phyloP scores from a whole-genome alignment of 2,329 filamentous ascomycete genomes.

The Gnomoniopsis smithogilvyi region DNA sequence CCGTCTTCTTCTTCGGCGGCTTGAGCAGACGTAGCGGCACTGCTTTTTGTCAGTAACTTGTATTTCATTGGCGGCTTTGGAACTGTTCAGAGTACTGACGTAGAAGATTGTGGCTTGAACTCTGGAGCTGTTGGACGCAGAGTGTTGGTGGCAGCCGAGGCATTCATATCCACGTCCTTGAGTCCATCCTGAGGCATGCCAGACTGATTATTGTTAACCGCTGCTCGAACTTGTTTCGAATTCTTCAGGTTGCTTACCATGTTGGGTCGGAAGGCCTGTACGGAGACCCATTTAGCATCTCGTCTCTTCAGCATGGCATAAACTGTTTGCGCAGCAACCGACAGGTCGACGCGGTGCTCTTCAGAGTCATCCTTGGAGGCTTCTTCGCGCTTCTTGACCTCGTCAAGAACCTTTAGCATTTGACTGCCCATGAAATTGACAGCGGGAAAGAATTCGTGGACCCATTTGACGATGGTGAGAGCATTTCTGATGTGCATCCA shows the following conservation, averaged over 20 bases:
- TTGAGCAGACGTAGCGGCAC: constrained; percentile 20
- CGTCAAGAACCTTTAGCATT: constrained; percentile 61
- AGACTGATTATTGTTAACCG: constrained; percentile 39
- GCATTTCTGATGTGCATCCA: constrained; percentile 99
- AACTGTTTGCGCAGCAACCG: constrained; percentile 69
- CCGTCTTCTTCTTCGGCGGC: constrained; percentile 64
- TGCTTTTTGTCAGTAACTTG: constrained; percentile 22
- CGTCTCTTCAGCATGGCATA: constrained; percentile 67
- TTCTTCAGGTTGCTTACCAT: constrained; percentile 43
- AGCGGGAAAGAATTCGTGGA: constrained; percentile 80
- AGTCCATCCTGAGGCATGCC: constrained; percentile 35
- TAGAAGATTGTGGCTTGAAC: constrained; percentile 54
- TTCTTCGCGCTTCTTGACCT: constrained; percentile 61
- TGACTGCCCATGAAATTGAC: constrained; percentile 82
- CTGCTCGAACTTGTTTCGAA: constrained; percentile 16
- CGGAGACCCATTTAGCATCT: constrained; percentile 68
- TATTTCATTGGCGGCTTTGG: constrained; percentile 19
- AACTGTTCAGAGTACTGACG: constrained; percentile 19
- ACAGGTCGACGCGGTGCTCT: constrained; percentile 67
- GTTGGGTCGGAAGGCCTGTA: constrained; percentile 68
- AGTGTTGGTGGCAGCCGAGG: constrained; percentile 30
- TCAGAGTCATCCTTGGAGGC: constrained; percentile 42
- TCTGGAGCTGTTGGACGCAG: constrained; percentile 60
- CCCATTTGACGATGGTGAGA: constrained; percentile 79
- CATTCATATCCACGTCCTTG: constrained; percentile 33